Conservation (phyloP, 108 stramenopile species). For the Pelagomonas calceolata region DNA sequence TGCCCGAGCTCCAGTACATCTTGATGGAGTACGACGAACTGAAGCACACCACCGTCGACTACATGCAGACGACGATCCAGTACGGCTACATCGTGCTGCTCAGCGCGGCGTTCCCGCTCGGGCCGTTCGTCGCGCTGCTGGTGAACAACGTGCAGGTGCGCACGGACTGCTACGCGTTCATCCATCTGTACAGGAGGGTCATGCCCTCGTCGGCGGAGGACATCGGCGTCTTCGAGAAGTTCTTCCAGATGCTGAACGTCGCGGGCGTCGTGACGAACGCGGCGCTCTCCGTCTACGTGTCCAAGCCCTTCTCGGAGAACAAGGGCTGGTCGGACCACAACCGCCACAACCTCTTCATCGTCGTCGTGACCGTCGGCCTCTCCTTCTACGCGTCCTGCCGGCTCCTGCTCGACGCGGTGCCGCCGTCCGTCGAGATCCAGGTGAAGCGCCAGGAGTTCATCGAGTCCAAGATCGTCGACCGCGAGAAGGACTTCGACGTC, state of each 20-base stretch:
- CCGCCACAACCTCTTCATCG: conserved; percentile 4
- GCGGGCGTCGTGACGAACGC: conserved; percentile 34
- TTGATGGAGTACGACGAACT: neutral
- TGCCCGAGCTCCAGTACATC: neutral
- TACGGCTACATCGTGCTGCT: conserved; percentile 46
- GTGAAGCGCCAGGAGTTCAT: conserved; percentile 31
- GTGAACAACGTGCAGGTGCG: conserved; percentile 39
- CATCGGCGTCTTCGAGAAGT: conserved; percentile 42
- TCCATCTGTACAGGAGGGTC: conserved; percentile 24
- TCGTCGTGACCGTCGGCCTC: conserved; percentile 28
- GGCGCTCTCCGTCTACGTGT: neutral
- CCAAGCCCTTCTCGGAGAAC: neutral
- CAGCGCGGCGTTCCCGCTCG: conserved; percentile 41
- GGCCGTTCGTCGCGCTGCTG: conserved; percentile 34
- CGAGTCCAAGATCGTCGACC: conserved; percentile 25
- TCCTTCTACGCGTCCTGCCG: conserved; percentile 24
- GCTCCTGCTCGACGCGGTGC: conserved; percentile 19
- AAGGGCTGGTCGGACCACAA: neutral
- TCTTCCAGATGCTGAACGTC: conserved; percentile 33
- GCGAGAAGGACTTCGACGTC: neutral
- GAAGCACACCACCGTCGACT: conserved; percentile 28
- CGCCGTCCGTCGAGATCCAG: conserved; percentile 35
- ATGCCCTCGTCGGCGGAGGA: conserved; percentile 29
- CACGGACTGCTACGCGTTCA: conserved; percentile 37
- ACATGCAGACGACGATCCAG: conserved; percentile 22